Evolutionary conservation across 331 rosid species (phyloP).

Genomic region (Malus hybrid): DNA sequence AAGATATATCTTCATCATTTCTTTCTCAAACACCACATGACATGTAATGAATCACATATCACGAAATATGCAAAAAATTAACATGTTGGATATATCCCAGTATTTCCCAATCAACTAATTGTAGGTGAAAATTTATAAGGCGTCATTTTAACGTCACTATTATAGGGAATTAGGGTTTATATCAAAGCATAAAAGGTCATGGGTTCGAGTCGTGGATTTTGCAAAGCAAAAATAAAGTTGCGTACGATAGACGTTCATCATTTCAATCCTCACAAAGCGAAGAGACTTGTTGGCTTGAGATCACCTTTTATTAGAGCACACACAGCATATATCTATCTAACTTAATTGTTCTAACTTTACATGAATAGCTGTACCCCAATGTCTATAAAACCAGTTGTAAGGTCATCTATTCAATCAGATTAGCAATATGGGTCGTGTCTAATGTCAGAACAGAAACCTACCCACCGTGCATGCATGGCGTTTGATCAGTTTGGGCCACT

Average conservation of each 20-base stretch:
- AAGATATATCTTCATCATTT: too few species aligned
- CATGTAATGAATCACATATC: background rate
- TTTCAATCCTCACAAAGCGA: too few species aligned
- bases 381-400: background rate
- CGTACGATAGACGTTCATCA: too few species aligned
- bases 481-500: background rate
- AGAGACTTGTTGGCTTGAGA: too few species aligned
- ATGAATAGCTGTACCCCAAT: background rate
- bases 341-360: background rate
- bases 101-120: background rate
- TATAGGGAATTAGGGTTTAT: background rate
- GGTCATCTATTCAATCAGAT: constrained; percentile 7
- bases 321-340: background rate
- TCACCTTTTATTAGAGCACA: background rate
- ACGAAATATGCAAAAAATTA: background rate
- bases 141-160: background rate
- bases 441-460: constrained; percentile 10
- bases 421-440: background rate
- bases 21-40: background rate
- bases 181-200: too few species aligned
- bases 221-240: too few species aligned
- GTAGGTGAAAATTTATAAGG: background rate
- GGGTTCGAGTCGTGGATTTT: too few species aligned
- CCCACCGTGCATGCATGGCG: background rate
- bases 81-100: background rate